These are phyloP conservation scores for Bolboschoenoplectus hybrid DNA, from an alignment of 202 grass and related monocot species.

Conservation along the genomic window DNA sequence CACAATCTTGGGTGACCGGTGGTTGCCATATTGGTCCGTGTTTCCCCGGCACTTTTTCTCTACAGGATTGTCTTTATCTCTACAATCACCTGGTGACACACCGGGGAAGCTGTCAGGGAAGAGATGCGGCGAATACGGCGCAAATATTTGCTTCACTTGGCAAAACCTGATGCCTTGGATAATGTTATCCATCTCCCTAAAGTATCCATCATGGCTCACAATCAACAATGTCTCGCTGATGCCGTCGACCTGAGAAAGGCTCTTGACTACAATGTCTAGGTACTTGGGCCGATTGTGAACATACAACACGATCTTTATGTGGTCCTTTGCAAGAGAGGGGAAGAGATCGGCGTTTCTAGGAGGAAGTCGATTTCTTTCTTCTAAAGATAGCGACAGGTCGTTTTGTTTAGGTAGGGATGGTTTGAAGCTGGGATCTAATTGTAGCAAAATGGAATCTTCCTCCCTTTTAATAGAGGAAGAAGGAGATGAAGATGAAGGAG, in stretches of 20 bases:
- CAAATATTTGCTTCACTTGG: conserved; percentile 96
- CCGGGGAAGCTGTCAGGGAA: conserved; percentile 72
- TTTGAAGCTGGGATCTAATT: conserved; percentile 62
- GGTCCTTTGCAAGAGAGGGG: conserved; percentile 53
- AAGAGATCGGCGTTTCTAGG: conserved; percentile 67
- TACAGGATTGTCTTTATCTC: conserved; percentile 58
- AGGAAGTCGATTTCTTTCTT: conserved; percentile 65
- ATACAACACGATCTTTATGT: conserved; percentile 78
- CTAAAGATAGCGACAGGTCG: conserved; percentile 69
- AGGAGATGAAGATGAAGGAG: neutral
- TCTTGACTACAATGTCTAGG: conserved; percentile 69
- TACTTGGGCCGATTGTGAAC: conserved; percentile 91
- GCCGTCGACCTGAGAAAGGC: conserved; percentile 67
- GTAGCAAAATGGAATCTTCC: conserved; percentile 37
- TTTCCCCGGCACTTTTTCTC: conserved; percentile 64
- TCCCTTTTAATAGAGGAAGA: neutral
- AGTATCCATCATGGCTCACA: conserved; percentile 92
- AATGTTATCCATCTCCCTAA: conserved; percentile 85
- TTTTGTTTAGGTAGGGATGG: conserved; percentile 67
- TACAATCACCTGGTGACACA: conserved; percentile 64
- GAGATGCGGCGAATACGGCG: conserved; percentile 85
- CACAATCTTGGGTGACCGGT: conserved; percentile 80
- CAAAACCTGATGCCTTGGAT: conserved; percentile 75
- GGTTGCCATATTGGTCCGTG: conserved; percentile 83
- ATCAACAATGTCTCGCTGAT: conserved; percentile 83